Evolutionary conservation across 2,329 filamentous ascomycete species (phyloP).

Genomic region (Metarhizium sp.): DNA sequence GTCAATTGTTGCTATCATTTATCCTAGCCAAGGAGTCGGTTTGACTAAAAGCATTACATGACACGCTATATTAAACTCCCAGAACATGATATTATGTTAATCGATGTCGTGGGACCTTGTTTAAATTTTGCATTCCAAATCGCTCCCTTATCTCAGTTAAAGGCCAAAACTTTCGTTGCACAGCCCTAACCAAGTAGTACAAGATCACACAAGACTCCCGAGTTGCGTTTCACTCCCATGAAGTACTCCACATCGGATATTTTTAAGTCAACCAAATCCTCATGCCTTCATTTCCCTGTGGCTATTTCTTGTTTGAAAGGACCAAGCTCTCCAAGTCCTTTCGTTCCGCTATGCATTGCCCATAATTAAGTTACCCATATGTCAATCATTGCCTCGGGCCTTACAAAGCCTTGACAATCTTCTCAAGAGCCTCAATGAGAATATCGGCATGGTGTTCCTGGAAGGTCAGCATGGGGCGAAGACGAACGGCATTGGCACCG

Average conservation of each 20-base stretch:
- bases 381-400: neutral
- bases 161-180: neutral
- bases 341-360: neutral
- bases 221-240: neutral
- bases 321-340: neutral
- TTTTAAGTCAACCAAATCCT: neutral
- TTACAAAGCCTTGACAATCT: slow-evolving; percentile 46
- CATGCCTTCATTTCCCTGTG: neutral
- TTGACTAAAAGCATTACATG: neutral
- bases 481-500: slow-evolving; percentile 63
- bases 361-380: neutral
- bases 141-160: no score
- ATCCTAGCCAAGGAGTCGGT: neutral
- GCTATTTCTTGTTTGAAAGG: neutral
- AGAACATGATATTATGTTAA: neutral
- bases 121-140: no score
- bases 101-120: no score
- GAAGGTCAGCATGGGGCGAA: slow-evolving; percentile 88
- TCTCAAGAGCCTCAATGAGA: slow-evolving; percentile 68
- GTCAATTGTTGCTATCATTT: neutral
- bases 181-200: neutral
- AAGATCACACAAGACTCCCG: neutral
- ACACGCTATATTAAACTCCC: neutral
- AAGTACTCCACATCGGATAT: neutral
- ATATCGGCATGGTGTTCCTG: slow-evolving; percentile 87